Base-by-base conservation (phyloP, 805 yeast species). In the Wickerhamomyces queroliae region DNA sequence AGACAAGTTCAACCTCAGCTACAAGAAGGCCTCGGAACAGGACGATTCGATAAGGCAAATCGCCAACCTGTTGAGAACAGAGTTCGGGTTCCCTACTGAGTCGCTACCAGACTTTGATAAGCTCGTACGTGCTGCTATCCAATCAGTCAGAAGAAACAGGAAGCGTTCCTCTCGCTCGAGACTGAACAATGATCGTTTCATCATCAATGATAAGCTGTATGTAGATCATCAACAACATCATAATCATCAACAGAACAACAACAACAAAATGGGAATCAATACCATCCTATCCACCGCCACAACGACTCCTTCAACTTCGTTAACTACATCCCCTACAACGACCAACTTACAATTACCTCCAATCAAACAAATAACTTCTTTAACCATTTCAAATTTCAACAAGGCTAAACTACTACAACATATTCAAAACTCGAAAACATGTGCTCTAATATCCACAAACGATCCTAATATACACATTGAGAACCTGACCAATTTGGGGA, bases 81-180 rank as follows among this genome's bases (percentile, higher is more conserved):
- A 93, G 62, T 93, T 87, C 52, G 76, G 78, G 5, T 90, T 80
- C 56, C 74, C 82, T 2, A 62, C 61, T 2, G 72, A 70, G 6
- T 70, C 77, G 12, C 63, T 78, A 21, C 61, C 67, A 1, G 98
- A 93, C 48, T 91, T 91, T 57, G 95, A 89, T 59, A 85, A 83
- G 58, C 69, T 91, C 26, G 97, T 93, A 0, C 69, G 95, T 27
- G 95, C 96, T 9, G 98, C 96, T 1, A 82, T 91, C 21, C 99
- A 91, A 61, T 82, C 95, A 37, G 97, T 86, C 2, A 67, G 98
- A 45, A 69, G 99, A 48, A 91, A 91, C 59, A 71, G 95, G 43
- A 86, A 83, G 55, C 62, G 95, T 47, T 74, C 78, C 17, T 51
- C 58, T 8, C 42, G 54, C 20, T 51, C 59, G 3, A 41, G 52